Base-by-base conservation (phyloP, 768 basidiomycete genomes). In the Krasilnikovozyma curviuscula region DNA sequence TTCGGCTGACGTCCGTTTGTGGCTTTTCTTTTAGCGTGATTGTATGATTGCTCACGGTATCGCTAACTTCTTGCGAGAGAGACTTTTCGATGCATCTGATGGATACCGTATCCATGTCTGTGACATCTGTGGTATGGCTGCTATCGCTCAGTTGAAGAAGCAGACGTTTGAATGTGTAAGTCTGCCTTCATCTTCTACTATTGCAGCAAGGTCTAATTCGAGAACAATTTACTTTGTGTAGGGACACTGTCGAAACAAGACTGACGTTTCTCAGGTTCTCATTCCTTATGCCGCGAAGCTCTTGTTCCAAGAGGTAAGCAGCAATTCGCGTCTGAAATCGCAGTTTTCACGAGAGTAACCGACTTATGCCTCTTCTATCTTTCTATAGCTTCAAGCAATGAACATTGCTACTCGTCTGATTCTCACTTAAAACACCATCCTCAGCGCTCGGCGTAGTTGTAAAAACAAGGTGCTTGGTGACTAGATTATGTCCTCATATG, bases 31-130 rank as follows among this genome's bases (percentile, higher is more conserved):
- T 28, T 33, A 64, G 63, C 83, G 86, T 64, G 91, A 95, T 75
- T 97, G 93, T 65, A 98, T 98, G 93, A 91, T 98, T 53, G 93
- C 93, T 21, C 93, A 98, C 69, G 93, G 93, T 63, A 88, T 97
- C 55, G 91, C 93, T 39, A 85, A 77, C 2, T 97, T 97, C 77
- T 66, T 97, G 66, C 95, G 95, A 68, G 93, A 97, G 69, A 80
- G 93, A 49, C 70, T 97, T 63, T 65, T 63, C 49, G 63, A 62
- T 50, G 59, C 59, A 23, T 56, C 54, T 46, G 62, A 57, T 13
- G 46, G 54, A 28, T 91, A 91, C 66, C 78, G 89, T 35, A 67
- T 95, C 31, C 89, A 95, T 61, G 85, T 93, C 52, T 95, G 89
- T 63, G 89, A 93, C 60, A 88, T 93, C 55, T 95, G 93, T 61